Percentiles rank a stretch among this genome's conserved stretches.
Evolutionary conservation across 164 flowering plant species (phyloP).

Genomic region (Hamamelis virginiana): DNA sequence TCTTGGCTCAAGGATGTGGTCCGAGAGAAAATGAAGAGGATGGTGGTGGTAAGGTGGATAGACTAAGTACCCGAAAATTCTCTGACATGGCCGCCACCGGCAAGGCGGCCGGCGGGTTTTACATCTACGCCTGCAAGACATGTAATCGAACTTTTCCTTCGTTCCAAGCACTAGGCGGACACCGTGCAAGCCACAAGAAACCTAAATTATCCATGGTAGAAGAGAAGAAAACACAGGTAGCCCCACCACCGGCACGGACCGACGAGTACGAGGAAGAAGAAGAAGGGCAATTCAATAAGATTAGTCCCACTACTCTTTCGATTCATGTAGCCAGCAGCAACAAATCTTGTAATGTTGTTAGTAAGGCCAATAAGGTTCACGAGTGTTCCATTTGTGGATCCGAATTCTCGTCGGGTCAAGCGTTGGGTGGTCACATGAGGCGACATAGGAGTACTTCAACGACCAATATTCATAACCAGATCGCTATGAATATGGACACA

Average conservation of each 20-base stretch:
- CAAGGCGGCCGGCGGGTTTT: constrained; percentile 31
- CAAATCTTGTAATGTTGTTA: not conserved
- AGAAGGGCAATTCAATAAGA: constrained; percentile 8
- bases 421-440: constrained; percentile 73
- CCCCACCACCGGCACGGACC: too few relatives aligned
- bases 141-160: constrained; percentile 55
- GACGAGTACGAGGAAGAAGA: too few relatives aligned
- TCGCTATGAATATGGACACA: not conserved
- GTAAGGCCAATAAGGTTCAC: constrained; percentile 36
- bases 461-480: not conserved
- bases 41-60: constrained; percentile 3
- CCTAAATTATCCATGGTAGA: constrained; percentile 26
- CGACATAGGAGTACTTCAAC: constrained; percentile 40
- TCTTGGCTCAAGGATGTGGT: constrained; percentile 41
- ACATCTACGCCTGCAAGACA: constrained; percentile 59
- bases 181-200: constrained; percentile 68
- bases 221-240: constrained; percentile 12
- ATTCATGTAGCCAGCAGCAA: not conserved
- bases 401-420: constrained; percentile 62
- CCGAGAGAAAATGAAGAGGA: constrained; percentile 2
- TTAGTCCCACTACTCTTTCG: constrained; percentile 4
- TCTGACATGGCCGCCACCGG: constrained; percentile 17
- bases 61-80: constrained; percentile 21
- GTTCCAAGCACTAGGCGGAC: constrained; percentile 71
- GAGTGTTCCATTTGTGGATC: constrained; percentile 64